These are phyloP conservation scores for Parasitella parasitica DNA, from an alignment of 371 early-diverging fungal species.

Conservation along the genomic window DNA sequence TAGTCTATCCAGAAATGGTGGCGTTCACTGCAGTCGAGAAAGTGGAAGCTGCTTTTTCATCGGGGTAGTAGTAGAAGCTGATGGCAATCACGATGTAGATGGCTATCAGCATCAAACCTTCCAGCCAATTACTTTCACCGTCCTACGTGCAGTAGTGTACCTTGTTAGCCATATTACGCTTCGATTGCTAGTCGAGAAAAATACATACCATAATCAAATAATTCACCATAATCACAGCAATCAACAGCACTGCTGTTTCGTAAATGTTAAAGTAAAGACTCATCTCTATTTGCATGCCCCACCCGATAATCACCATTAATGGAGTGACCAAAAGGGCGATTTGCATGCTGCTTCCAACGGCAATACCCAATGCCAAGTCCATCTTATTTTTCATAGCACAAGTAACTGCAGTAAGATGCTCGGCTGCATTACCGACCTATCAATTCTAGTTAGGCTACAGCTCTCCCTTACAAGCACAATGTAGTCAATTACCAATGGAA, in stretches of 20 bases:
- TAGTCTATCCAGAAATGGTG: background rate
- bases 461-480: too few relatives aligned
- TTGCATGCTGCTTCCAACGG: constrained; percentile 90
- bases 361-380: constrained; percentile 84
- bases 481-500: too few relatives aligned
- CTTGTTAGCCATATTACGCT: too few relatives aligned
- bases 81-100: constrained; percentile 76
- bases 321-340: constrained; percentile 90
- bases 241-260: constrained; percentile 80
- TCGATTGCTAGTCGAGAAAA: background rate
- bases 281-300: constrained; percentile 78
- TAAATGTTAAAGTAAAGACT: constrained; percentile 79
- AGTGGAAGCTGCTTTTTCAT: background rate
- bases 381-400: constrained; percentile 87
- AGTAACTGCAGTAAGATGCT: constrained; percentile 82
- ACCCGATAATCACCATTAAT: constrained; percentile 82
- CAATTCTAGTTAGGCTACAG: too few relatives aligned
- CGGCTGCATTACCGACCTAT: constrained; percentile 83
- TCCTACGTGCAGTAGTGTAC: constrained; percentile 32
- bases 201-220: constrained; percentile 61
- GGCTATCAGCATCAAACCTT: constrained; percentile 76
- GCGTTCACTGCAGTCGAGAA: background rate
- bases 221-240: constrained; percentile 81
- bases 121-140: constrained; percentile 83
- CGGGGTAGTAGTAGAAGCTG: constrained; percentile 66